phyloP scores from a whole-genome alignment of 768 basidiomycete species.

The Brasilioporus rufonigricans region DNA sequence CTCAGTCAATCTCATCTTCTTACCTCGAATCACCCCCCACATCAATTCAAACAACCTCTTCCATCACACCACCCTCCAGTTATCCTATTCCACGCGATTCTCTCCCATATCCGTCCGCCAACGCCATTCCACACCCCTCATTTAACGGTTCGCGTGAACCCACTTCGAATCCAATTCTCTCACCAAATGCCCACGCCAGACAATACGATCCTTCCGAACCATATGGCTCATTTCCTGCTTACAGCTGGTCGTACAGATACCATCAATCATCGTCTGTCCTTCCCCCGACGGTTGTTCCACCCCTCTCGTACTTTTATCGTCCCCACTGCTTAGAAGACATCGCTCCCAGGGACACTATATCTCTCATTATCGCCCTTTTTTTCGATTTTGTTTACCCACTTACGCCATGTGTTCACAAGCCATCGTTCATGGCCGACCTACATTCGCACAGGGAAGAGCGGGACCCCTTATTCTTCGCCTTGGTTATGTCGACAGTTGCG shows the following conservation, averaged over 20 bases:
- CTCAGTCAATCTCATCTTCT: slow-evolving; percentile 22
- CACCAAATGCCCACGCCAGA: slow-evolving; percentile 44
- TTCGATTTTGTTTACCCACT: slow-evolving; percentile 94
- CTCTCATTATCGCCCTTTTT: slow-evolving; percentile 81
- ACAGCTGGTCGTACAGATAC: slow-evolving; percentile 72
- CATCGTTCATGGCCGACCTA: slow-evolving; percentile 90
- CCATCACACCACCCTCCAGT: slow-evolving; percentile 55
- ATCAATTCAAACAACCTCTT: slow-evolving; percentile 31
- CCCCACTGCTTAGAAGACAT: slow-evolving; percentile 78
- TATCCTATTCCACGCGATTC: slow-evolving; percentile 72
- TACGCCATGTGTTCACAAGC: slow-evolving; percentile 88
- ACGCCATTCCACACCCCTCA: slow-evolving; percentile 32
- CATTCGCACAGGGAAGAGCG: slow-evolving; percentile 76
- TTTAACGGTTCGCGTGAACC: slow-evolving; percentile 41
- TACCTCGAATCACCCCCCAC: slow-evolving; percentile 55
- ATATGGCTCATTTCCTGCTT: slow-evolving; percentile 62
- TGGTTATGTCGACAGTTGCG: slow-evolving; percentile 88
- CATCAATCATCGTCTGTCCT: slow-evolving; percentile 48
- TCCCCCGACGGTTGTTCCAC: slow-evolving; percentile 43
- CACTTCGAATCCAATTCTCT: slow-evolving; percentile 28
- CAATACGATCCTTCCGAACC: slow-evolving; percentile 45
- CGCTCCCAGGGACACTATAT: slow-evolving; percentile 77
- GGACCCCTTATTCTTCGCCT: slow-evolving; percentile 86
- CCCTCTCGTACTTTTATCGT: slow-evolving; percentile 74
- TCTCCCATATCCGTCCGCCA: slow-evolving; percentile 51